These are phyloP conservation scores for Trichoderma gracile DNA, from an alignment of 2,329 filamentous ascomycete species.

Conservation along the genomic window DNA sequence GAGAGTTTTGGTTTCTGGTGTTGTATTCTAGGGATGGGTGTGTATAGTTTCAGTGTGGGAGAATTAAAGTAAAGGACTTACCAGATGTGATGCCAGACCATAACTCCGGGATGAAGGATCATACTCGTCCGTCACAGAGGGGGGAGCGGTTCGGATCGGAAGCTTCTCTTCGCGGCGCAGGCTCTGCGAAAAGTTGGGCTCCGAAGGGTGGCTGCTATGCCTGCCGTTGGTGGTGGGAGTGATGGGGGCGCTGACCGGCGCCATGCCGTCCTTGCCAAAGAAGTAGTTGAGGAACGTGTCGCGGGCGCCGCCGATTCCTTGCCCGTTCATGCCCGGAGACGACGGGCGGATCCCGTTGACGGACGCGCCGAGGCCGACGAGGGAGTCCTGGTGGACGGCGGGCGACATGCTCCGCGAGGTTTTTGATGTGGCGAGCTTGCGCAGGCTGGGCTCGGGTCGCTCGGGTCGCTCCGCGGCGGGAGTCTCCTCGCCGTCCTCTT, in stretches of 20 bases:
- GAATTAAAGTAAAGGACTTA: constrained; percentile 48
- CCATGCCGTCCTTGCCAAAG: constrained; percentile 87
- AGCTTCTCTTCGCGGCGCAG: constrained; percentile 69
- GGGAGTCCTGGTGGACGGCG: constrained; percentile 69
- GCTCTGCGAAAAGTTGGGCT: constrained; percentile 81
- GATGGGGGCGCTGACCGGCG: constrained; percentile 41
- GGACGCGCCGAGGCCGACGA: constrained; percentile 60
- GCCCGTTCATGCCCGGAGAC: constrained; percentile 59
- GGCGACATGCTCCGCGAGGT: constrained; percentile 79
- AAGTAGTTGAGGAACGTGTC: constrained; percentile 99
- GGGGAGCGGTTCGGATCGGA: constrained; percentile 53
- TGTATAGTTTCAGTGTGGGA: no score
- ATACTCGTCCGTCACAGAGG: constrained; percentile 45
- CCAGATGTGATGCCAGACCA: constrained; percentile 55
- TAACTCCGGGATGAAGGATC: constrained; percentile 45
- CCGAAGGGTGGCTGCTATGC: constrained; percentile 75
- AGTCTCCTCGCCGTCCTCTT: constrained; percentile 62
- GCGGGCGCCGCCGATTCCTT: constrained; percentile 62
- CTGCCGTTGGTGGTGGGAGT: constrained; percentile 44
- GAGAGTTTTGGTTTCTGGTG: no score
- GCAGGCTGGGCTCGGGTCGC: constrained; percentile 49
- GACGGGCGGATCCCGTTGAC: constrained; percentile 59
- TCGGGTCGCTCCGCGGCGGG: constrained; percentile 49
- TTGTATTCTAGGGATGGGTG: no score
- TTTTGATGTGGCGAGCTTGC: constrained; percentile 38